Base-by-base conservation (phyloP, 805 yeast species). In the Saccharomycopsis fodiens region DNA sequence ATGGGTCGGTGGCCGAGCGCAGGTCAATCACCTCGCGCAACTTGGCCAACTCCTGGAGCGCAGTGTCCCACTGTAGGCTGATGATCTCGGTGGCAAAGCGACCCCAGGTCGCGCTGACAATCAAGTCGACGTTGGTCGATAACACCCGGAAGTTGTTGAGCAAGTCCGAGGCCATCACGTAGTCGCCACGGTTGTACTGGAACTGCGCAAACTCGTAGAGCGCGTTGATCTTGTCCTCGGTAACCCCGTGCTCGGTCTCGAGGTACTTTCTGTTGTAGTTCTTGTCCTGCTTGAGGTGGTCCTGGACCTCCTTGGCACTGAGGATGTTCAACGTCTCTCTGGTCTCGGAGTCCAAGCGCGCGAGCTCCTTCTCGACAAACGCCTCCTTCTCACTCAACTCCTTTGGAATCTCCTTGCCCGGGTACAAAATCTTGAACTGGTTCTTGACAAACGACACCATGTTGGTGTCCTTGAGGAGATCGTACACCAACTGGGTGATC, bases 31-130 rank as follows among this genome's bases (percentile, higher is more conserved):
- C 66, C 51, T 78, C 84, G 55, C 81, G 70, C 41, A 79, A 65
- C 55, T 70, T 72, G 45, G 60, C 59, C 42, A 80, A 62, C 59
- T 78, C 83, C 52, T 72, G 74, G 41, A 70, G 54, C 2, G 81
- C 78, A 31, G 68, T 67, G 27, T 64, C 70, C 75, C 78, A 74
- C 48, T 76, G 70, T 47, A 70, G 59, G 29, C 73, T 64, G 46
- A 77, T 65, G 53, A 80, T 74, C 51, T 76, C 81, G 23, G 76
- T 67, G 1, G 85, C 81, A n/a, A 78, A 64, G 59, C 72, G 73
- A 54, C 85, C 85, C 85, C 86, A 80, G 3, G 82, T 76, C 17
- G 82, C 78, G 50, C 75, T 72, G 46, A 72, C 59, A 52, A 72
- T 68, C 50, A 71, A 61, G 22, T 74, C 74, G 50, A 63, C 62